Evolutionary conservation across 495 filamentous ascomycete species (phyloP).

Genomic region (Hyaloscypha bicolor): DNA sequence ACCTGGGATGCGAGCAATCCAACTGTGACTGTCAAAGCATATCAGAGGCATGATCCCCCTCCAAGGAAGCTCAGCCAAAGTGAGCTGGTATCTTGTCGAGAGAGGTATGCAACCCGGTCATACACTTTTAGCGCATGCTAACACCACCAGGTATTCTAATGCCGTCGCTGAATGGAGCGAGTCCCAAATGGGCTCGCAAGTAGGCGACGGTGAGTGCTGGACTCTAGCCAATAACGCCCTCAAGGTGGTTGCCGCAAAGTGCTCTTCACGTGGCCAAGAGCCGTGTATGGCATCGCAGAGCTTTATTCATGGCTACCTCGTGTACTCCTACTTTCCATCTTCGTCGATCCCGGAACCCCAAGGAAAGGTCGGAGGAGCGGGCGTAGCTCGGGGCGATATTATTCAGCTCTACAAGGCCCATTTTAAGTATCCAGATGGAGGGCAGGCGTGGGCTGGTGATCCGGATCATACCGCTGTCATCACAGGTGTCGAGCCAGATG

Average conservation of each 20-base stretch:
- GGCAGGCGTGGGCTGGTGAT: constrained; percentile 34
- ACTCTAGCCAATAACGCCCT: constrained; percentile 42
- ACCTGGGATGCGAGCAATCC: constrained; percentile 45
- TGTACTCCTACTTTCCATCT: constrained; percentile 36
- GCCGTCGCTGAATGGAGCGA: constrained; percentile 40
- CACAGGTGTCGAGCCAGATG: constrained; percentile 34
- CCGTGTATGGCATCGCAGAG: constrained; percentile 40
- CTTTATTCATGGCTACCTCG: constrained; percentile 36
- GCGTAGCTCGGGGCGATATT: constrained; percentile 42
- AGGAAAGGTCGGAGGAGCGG: constrained; percentile 29
- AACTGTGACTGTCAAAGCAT: constrained; percentile 35
- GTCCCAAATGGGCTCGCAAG: constrained; percentile 35
- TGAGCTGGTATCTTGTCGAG: constrained; percentile 24
- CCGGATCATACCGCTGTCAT: constrained; percentile 44
- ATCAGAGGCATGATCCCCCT: constrained; percentile 43
- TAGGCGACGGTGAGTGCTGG: constrained; percentile 50
- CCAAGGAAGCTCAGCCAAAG: constrained; percentile 31
- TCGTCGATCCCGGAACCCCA: constrained; percentile 28
- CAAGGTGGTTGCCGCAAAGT: constrained; percentile 33
- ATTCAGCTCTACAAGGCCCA: constrained; percentile 40
- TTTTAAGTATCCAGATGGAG: constrained; percentile 34
- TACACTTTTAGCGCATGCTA: background rate
- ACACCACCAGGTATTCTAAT: constrained; percentile 25
- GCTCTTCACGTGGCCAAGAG: constrained; percentile 31
- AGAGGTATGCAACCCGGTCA: constrained; percentile 17